Evolutionary conservation across 805 yeast species (phyloP).

Genomic region (Kodamaea laetipori): DNA sequence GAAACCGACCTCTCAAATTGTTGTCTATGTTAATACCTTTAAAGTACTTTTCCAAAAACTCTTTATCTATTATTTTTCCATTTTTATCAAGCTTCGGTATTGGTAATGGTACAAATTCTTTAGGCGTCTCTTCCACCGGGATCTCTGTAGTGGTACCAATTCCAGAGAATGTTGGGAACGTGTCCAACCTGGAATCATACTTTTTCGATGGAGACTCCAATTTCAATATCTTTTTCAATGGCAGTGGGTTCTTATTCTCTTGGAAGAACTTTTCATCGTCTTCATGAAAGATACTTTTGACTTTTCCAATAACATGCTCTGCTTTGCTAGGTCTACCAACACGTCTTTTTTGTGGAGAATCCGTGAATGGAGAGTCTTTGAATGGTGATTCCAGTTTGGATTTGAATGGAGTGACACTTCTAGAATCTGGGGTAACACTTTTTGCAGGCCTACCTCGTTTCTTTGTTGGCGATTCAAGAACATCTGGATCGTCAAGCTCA

Average conservation of each 20-base stretch:
- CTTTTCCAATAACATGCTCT: conserved; percentile 25
- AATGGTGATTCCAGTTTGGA: too few species aligned
- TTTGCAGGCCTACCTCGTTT: conserved; percentile 3
- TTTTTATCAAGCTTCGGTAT: conserved; percentile 31
- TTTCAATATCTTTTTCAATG: conserved; percentile 13
- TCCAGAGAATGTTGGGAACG: conserved; percentile 30
- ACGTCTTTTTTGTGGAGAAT: conserved; percentile 12
- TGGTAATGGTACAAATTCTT: conserved; percentile 29
- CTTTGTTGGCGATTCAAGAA: conserved; percentile 6
- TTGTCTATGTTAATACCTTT: conserved; percentile 50
- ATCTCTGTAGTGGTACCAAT: conserved; percentile 13
- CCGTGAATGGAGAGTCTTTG: conserved; percentile 15
- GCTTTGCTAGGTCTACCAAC: conserved; percentile 34
- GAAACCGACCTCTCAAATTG: conserved; percentile 31
- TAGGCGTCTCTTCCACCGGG: conserved; percentile 17
- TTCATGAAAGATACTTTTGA: conserved; percentile 38
- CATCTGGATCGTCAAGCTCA: conserved; percentile 10
- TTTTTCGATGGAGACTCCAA: background rate
- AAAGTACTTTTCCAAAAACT: conserved; percentile 41
- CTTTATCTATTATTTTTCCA: conserved; percentile 43
- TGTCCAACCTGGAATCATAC: conserved; percentile 2
- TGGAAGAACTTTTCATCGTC: conserved; percentile 31
- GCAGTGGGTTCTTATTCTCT: conserved; percentile 19
- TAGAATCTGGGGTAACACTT: background rate
- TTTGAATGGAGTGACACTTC: too few species aligned